These are phyloP conservation scores for Acer negundo DNA, from an alignment of 345 rosid genomes.

Conservation along the genomic window DNA sequence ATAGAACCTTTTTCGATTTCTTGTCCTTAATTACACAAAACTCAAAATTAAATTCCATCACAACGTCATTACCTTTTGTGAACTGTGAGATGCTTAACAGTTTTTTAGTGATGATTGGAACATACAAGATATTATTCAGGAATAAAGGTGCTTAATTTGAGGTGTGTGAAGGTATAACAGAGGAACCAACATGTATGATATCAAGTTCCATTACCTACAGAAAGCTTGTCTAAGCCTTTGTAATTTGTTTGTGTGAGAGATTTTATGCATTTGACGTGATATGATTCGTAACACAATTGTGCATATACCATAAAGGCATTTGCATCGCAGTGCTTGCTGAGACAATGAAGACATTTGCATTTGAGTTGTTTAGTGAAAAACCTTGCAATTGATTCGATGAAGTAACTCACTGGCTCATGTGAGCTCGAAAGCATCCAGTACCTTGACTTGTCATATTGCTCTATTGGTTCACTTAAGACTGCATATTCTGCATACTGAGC, in stretches of 20 bases:
- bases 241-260: not conserved
- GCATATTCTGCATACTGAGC: no score
- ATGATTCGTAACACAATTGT: not conserved
- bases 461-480: no score
- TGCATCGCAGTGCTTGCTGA: not conserved
- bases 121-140: not conserved
- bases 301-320: not conserved
- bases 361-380: no score
- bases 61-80: not conserved
- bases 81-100: not conserved
- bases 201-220: not conserved
- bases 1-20: not conserved
- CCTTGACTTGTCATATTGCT: no score
- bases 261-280: accelerated
- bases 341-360: no score
- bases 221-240: not conserved
- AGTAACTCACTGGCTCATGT: no score
- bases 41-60: not conserved
- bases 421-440: no score
- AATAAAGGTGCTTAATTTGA: not conserved
- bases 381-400: no score
- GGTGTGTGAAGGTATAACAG: not conserved
- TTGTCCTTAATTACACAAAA: not conserved
- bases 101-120: not conserved
- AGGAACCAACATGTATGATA: not conserved